These are phyloP conservation scores for Starmerella powellii DNA, from an alignment of 805 yeast genomes.

Conservation along the genomic window DNA sequence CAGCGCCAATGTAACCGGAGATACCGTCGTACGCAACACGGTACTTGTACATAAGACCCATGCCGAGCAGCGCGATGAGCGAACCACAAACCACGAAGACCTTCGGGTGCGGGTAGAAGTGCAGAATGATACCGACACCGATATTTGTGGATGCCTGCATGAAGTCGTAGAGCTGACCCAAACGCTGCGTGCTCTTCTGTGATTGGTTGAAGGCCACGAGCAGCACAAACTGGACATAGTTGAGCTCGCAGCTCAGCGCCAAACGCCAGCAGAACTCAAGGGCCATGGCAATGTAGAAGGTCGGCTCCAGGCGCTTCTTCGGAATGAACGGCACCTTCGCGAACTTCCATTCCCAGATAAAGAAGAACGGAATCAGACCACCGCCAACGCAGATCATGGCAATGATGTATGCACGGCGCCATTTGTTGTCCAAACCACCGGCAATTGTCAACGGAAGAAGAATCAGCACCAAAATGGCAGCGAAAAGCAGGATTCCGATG, in stretches of 20 bases:
- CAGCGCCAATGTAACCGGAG: slow-evolving; percentile 52
- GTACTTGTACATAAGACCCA: slow-evolving; percentile 48
- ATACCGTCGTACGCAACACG: slow-evolving; percentile 38
- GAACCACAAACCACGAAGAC: slow-evolving; percentile 49
- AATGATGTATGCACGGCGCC: slow-evolving; percentile 51
- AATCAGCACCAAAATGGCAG: slow-evolving; percentile 48
- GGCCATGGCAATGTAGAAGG: slow-evolving; percentile 55
- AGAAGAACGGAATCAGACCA: slow-evolving; percentile 43
- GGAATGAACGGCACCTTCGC: slow-evolving; percentile 41
- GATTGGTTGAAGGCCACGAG: slow-evolving; percentile 52
- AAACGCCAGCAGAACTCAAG: slow-evolving; percentile 49
- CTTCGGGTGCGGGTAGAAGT: slow-evolving; percentile 41
- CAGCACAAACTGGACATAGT: slow-evolving; percentile 55
- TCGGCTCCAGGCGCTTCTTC: slow-evolving; percentile 43
- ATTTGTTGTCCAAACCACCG: slow-evolving; percentile 44
- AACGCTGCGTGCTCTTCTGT: slow-evolving; percentile 52
- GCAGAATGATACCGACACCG: slow-evolving; percentile 44
- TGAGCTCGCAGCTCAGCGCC: slow-evolving; percentile 55
- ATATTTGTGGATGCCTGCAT: slow-evolving; percentile 52
- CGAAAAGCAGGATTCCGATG: slow-evolving; percentile 46
- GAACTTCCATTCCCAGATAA: slow-evolving; percentile 42
- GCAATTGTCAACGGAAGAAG: slow-evolving; percentile 66
- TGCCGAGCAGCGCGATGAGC: slow-evolving; percentile 43
- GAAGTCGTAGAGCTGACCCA: slow-evolving; percentile 49
- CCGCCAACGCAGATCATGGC: slow-evolving; percentile 62